These are phyloP conservation scores for Mycena venus DNA, from an alignment of 768 basidiomycete species.

Conservation along the genomic window DNA sequence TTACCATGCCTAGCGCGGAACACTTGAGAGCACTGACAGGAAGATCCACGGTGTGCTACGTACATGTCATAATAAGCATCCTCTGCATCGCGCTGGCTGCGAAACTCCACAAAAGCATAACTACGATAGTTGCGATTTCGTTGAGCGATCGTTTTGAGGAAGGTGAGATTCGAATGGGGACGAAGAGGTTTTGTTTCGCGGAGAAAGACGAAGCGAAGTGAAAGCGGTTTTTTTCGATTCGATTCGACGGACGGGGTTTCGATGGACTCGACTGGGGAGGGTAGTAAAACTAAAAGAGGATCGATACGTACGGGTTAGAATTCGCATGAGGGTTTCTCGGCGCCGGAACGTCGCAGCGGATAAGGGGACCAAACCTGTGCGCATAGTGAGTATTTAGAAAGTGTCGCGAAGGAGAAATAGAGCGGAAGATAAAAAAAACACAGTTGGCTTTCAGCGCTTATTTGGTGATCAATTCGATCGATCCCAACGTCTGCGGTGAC, in stretches of 20 bases:
- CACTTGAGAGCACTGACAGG: background rate
- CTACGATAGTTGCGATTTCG: slow-evolving; percentile 66
- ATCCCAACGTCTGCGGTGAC: background rate
- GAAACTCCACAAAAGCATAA: slow-evolving; percentile 91
- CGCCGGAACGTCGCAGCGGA: slow-evolving; percentile 92
- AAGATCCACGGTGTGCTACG: slow-evolving; percentile 37
- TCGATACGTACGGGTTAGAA: slow-evolving; percentile 84
- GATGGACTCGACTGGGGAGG: slow-evolving; percentile 36
- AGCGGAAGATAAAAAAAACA: background rate
- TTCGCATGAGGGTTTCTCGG: slow-evolving; percentile 82
- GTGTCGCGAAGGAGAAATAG: background rate
- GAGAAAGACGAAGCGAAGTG: slow-evolving; percentile 43
- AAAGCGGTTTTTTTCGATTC: slow-evolving; percentile 27
- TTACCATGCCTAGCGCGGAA: slow-evolving; percentile 73
- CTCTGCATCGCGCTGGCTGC: slow-evolving; percentile 82
- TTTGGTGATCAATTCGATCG: background rate
- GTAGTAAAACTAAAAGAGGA: slow-evolving; percentile 36
- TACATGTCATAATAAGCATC: slow-evolving; percentile 90
- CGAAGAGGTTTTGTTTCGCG: slow-evolving; percentile 40
- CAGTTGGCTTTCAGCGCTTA: background rate
- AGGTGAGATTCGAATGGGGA: slow-evolving; percentile 50
- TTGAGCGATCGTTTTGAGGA: slow-evolving; percentile 70
- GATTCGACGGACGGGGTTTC: slow-evolving; percentile 34
- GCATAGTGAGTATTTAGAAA: background rate
- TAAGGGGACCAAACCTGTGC: slow-evolving; percentile 80